A percentile compares a stretch with the other conserved stretches of the same genome.
phyloP scores from a whole-genome alignment of 2,329 filamentous ascomycete species.

The Ophiostoma australiae region DNA sequence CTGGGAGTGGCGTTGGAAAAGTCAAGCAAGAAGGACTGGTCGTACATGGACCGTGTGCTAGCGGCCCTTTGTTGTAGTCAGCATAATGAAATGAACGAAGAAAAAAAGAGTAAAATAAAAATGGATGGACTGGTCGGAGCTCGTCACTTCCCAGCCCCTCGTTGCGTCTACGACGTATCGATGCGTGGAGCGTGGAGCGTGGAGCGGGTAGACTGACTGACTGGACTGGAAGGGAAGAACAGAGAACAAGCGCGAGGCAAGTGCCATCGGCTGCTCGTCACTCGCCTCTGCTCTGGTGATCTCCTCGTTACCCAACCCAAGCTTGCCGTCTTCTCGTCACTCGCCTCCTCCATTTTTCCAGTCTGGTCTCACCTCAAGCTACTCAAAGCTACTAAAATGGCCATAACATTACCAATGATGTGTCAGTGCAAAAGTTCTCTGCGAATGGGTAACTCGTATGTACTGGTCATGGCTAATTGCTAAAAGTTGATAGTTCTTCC shows the following conservation, averaged over 20 bases:
- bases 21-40: not conserved
- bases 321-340: not conserved
- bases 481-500: not conserved
- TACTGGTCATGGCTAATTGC: not conserved
- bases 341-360: constrained; percentile 2
- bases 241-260: not conserved
- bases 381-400: not conserved
- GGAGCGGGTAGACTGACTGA: not conserved
- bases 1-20: not conserved
- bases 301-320: not conserved
- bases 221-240: not conserved
- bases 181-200: not conserved
- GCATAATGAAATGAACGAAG: not conserved
- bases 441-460: not conserved
- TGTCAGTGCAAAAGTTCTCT: not conserved
- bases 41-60: not conserved
- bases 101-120: not conserved
- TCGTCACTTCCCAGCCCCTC: not conserved
- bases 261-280: not conserved
- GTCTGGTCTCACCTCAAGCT: not conserved
- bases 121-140: not conserved
- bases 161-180: constrained; percentile 13
- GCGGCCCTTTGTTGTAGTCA: not conserved
- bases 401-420: not conserved
- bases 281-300: constrained; percentile 1